Evolutionary conservation across 228 moss, liverwort and hornwort species (phyloP), one percentile per base, ranked within the genome.

Genomic region (Sphagnum fallax): DNA sequence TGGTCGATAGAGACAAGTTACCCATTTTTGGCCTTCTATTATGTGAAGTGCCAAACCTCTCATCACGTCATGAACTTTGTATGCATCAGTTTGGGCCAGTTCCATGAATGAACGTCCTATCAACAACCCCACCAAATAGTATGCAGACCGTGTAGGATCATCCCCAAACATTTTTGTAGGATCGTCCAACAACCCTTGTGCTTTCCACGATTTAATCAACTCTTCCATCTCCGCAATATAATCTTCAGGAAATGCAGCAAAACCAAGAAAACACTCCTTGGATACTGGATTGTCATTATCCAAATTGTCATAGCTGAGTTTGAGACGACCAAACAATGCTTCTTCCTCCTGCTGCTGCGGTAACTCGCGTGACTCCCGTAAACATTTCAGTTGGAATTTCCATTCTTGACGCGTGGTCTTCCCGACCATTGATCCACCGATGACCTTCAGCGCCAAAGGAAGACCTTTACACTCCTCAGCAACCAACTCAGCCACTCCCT

Each of bases 231-330:
- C 1, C 32, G 1, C 32, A 0, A 0, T 1, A 32, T 1, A 32
- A 32, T 32, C 32, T 32, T 32, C 32, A 32, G 32, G 32, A 32
- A 32, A 32, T 32, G 32, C 32, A 32, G 32, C 32, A 32, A 32
- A 32, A 32, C 32, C 32, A 47, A 71, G 53, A 65, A 81, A 75
- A 50, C 81, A 81, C 59, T 77, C 71, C 32, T 63, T 65, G 14
- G 71, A 69, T 66, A 68, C 62, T 52, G 64, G 49, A 50, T 76
- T 60, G 5, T 69, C 61, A 7, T 5, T 63, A 32, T 32, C 32
- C 53, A 81, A 68, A 49, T 77, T 67, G 55, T 81, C 81, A 18
- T 71, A 67, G 68, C 77, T 81, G 13, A 77, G 47, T 64, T 81
- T 74, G 52, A 77, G 65, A 10, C 77, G 74, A 48, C 15, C 67